These are phyloP conservation scores for Cladosporium sp. DNA, from an alignment of 2,329 filamentous ascomycete species.

Conservation along the genomic window DNA sequence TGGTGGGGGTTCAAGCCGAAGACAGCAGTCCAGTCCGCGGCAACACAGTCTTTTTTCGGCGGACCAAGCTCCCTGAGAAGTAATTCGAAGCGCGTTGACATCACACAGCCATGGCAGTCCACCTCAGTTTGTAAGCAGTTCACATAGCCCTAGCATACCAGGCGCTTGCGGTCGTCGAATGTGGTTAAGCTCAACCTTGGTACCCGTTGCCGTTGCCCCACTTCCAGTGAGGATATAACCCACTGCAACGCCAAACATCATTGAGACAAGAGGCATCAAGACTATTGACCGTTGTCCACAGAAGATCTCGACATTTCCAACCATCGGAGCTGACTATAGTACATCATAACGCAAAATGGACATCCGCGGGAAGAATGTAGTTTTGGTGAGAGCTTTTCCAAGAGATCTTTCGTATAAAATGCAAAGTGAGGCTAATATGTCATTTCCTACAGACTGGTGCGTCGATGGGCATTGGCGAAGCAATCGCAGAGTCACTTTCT, in stretches of 20 bases:
- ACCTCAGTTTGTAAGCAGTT: background rate
- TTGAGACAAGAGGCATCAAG: background rate
- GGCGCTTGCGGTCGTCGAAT: background rate
- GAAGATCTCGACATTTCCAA: background rate
- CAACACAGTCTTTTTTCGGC: background rate
- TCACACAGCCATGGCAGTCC: background rate
- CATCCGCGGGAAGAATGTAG: background rate
- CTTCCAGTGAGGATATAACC: background rate
- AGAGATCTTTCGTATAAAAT: background rate
- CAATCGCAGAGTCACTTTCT: background rate
- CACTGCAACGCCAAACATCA: background rate
- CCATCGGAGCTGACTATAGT: background rate
- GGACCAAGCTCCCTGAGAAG: background rate
- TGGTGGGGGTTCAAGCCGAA: background rate
- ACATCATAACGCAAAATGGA: background rate
- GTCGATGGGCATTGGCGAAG: background rate
- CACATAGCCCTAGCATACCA: background rate
- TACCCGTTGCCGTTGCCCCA: background rate
- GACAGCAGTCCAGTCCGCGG: background rate
- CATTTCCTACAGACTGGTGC: background rate
- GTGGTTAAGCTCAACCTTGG: background rate
- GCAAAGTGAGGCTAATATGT: background rate
- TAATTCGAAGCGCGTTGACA: background rate
- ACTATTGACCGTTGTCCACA: background rate
- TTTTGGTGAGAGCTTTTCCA: background rate